Percentiles rank a stretch among this genome's conserved stretches.
Conservation (phyloP, 2,329 filamentous ascomycete species). For the Elsinoe necatrix region DNA sequence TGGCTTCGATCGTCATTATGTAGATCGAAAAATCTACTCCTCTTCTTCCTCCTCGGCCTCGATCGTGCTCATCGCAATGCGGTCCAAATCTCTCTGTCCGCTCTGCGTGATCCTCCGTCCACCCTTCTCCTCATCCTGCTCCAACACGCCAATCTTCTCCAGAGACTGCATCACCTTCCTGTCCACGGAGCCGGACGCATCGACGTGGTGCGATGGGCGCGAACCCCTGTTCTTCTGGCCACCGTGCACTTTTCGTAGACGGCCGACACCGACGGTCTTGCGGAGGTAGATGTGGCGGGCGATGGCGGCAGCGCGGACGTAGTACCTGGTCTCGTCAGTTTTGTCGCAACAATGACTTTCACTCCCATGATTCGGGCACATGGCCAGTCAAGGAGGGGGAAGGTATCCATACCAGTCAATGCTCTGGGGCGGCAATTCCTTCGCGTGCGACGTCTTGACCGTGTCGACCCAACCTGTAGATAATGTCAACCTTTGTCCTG, state of each 20-base stretch:
- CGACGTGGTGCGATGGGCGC: conserved; percentile 86
- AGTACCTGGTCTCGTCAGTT: conserved; percentile 44
- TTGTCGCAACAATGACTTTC: background rate
- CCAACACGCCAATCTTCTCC: conserved; percentile 98
- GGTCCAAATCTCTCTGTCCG: conserved; percentile 98
- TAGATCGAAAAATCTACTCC: conserved; percentile 22
- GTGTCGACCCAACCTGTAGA: conserved; percentile 94
- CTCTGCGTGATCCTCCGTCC: conserved; percentile 96
- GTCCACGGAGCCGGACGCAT: conserved; percentile 91
- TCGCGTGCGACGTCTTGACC: conserved; percentile 94
- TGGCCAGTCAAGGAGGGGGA: background rate
- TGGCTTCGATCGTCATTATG: background rate
- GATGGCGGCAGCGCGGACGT: conserved; percentile 82
- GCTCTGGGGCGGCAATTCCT: conserved; percentile 96
- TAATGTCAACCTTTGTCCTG: conserved; percentile 34
- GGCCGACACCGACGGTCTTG: conserved; percentile 98
- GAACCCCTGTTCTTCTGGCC: conserved; percentile 86
- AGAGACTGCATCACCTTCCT: conserved; percentile 95
- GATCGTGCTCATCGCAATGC: conserved; percentile 45
- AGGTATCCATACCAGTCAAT: conserved; percentile 79
- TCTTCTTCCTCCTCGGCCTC: conserved; percentile 42
- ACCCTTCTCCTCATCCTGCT: conserved; percentile 97
- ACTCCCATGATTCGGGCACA: no score
- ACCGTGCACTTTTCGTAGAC: conserved; percentile 93
- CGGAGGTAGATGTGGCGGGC: conserved; percentile 98